Evolutionary conservation across 1,139 yeast genomes (phyloP).

Genomic region (Scheffersomyces parashehatae): DNA sequence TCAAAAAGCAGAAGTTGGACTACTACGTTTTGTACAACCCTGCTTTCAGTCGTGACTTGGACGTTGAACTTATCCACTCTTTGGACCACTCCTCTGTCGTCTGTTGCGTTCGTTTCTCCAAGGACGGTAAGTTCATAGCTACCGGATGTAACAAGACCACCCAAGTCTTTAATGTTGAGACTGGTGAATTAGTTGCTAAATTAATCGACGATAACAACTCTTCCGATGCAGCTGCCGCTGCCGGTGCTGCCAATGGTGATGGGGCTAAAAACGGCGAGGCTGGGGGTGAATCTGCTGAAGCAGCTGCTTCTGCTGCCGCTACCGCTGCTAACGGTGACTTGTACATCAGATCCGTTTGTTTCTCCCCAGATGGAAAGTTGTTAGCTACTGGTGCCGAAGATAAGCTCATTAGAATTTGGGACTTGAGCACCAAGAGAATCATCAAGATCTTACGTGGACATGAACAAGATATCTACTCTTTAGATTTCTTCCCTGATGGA

Average conservation of each 20-base stretch:
- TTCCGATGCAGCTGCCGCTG: slow-evolving; percentile 35
- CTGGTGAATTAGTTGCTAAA: slow-evolving; percentile 85
- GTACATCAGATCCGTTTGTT: slow-evolving; percentile 92
- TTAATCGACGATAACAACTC: slow-evolving; percentile 74
- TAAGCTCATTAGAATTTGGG: slow-evolving; percentile 96
- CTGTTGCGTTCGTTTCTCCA: slow-evolving; percentile 92
- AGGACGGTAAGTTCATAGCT: slow-evolving; percentile 90
- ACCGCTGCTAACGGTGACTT: slow-evolving; percentile 69
- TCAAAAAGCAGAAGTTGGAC: slow-evolving; percentile 82
- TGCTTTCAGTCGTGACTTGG: slow-evolving; percentile 65
- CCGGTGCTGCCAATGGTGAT: slow-evolving; percentile 18
- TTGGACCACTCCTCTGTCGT: slow-evolving; percentile 92
- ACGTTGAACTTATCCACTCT: slow-evolving; percentile 86
- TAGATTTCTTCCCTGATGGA: slow-evolving; percentile 95
- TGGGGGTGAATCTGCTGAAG: slow-evolving; percentile 19
- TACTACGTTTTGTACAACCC: slow-evolving; percentile 92
- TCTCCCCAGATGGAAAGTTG: slow-evolving; percentile 94
- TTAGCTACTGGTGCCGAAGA: slow-evolving; percentile 99
- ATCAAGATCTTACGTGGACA: slow-evolving; percentile 90
- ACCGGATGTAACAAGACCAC: slow-evolving; percentile 98
- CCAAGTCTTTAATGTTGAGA: slow-evolving; percentile 88
- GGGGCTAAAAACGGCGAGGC: slow-evolving; percentile 19
- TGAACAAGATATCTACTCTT: slow-evolving; percentile 95
- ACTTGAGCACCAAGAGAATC: slow-evolving; percentile 81
- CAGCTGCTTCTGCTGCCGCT: slow-evolving; percentile 27